Conservation (phyloP, 768 basidiomycete genomes). For the Mycena vulgaris region DNA sequence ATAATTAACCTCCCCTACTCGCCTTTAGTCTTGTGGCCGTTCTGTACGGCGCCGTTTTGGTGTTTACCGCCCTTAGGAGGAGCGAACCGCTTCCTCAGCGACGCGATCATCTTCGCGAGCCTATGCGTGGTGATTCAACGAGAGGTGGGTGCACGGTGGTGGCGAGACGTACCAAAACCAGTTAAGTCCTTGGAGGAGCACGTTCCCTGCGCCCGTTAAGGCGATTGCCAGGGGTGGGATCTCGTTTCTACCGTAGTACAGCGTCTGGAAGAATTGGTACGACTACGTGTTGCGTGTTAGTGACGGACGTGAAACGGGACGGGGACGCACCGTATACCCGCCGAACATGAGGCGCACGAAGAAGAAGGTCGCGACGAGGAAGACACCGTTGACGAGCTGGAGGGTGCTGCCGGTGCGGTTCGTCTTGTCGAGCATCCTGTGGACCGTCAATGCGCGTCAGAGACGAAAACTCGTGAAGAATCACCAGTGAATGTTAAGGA, state of each 20-base stretch:
- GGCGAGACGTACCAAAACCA: constrained; percentile 76
- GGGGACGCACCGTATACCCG: constrained; percentile 55
- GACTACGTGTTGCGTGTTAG: constrained; percentile 60
- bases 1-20: constrained; percentile 4
- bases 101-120: constrained; percentile 82
- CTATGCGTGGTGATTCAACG: constrained; percentile 50
- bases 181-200: constrained; percentile 81
- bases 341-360: constrained; percentile 82
- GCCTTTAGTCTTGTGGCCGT: constrained; percentile 24
- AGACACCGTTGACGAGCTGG: constrained; percentile 81
- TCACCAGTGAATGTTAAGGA: constrained; percentile 91
- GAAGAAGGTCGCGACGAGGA: constrained; percentile 79
- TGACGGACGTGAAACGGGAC: background rate
- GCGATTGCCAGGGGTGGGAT: constrained; percentile 67
- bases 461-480: constrained; percentile 28
- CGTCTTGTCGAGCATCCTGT: constrained; percentile 84
- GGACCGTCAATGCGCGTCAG: background rate
- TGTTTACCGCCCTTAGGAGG: background rate
- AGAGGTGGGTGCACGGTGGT: constrained; percentile 2
- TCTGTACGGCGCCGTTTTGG: constrained; percentile 16
- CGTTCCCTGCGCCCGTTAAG: constrained; percentile 71
- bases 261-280: constrained; percentile 73
- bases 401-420: constrained; percentile 76
- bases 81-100: constrained; percentile 77
- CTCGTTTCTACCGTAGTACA: constrained; percentile 68